Evolutionary conservation across 768 basidiomycete genomes (phyloP).

Genomic region (Lentinula boryana): DNA sequence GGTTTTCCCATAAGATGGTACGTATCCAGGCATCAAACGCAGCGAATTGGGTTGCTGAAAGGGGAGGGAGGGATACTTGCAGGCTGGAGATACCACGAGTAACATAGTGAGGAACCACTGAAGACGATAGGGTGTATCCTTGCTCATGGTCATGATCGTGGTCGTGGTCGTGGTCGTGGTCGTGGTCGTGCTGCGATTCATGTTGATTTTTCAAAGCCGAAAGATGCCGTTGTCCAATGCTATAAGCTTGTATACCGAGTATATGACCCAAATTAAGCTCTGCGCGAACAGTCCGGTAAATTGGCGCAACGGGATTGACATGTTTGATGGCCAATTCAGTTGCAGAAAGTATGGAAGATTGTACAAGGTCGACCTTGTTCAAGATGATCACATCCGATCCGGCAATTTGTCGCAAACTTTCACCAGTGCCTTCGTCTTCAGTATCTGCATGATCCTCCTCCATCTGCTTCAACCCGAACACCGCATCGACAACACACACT

Average conservation of each 20-base stretch:
- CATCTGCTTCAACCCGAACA: conserved; percentile 84
- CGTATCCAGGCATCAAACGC: conserved; percentile 79
- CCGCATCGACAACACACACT: conserved; percentile 86
- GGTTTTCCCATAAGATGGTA: conserved; percentile 73
- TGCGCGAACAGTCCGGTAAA: conserved; percentile 67
- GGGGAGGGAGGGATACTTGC: conserved; percentile 59
- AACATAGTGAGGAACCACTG: conserved; percentile 52
- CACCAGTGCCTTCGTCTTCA: background rate
- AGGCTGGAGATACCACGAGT: conserved; percentile 80
- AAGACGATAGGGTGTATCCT: conserved; percentile 17
- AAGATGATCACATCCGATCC: conserved; percentile 87
- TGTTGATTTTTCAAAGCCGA: conserved; percentile 21
- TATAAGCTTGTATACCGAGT: conserved; percentile 79
- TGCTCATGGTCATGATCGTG: conserved; percentile 25
- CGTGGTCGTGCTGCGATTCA: conserved; percentile 26
- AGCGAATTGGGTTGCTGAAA: conserved; percentile 42
- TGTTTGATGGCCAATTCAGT: conserved; percentile 60
- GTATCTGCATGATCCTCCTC: conserved; percentile 56
- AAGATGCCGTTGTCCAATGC: conserved; percentile 34
- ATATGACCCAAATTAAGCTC: conserved; percentile 71
- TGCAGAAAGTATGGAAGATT: conserved; percentile 32
- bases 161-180: conserved; percentile 23
- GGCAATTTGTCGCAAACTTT: conserved; percentile 78
- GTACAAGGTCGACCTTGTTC: conserved; percentile 84
- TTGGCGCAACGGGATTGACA: conserved; percentile 75